phyloP scores from a whole-genome alignment of 2,329 filamentous ascomycete genomes.

The Diatrype stigma region DNA sequence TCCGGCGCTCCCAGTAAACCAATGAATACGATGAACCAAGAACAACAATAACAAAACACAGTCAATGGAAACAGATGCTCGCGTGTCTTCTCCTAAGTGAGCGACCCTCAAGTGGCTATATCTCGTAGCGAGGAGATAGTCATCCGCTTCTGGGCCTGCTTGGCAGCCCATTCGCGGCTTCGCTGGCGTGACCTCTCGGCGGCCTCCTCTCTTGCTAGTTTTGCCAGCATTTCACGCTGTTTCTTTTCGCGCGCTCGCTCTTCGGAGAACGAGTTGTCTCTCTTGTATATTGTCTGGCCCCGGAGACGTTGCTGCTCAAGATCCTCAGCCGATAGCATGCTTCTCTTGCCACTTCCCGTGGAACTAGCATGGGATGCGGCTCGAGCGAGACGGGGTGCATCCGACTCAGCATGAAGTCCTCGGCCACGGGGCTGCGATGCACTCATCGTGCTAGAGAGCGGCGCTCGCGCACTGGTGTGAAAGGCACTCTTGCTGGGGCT shows the following conservation, averaged over 20 bases:
- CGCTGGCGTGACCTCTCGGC: slow-evolving; percentile 57
- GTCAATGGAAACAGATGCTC: not conserved
- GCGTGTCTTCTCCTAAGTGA: too few species aligned
- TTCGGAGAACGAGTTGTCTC: slow-evolving; percentile 44
- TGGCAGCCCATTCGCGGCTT: slow-evolving; percentile 60
- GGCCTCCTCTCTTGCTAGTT: slow-evolving; percentile 53
- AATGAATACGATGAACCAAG: too few species aligned
- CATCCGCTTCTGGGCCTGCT: slow-evolving; percentile 41
- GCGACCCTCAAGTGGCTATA: slow-evolving; percentile 4
- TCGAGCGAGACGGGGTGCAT: slow-evolving; percentile 25
- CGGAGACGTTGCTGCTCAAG: slow-evolving; percentile 46
- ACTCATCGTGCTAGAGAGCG: slow-evolving; percentile 26
- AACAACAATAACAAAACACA: not conserved
- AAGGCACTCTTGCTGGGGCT: slow-evolving; percentile 25
- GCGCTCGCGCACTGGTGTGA: slow-evolving; percentile 24
- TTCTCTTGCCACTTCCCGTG: slow-evolving; percentile 41
- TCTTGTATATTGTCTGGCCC: slow-evolving; percentile 49
- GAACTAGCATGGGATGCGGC: slow-evolving; percentile 39
- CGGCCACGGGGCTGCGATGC: slow-evolving; percentile 24
- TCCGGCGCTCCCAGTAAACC: too few species aligned
- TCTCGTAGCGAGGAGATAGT: slow-evolving; percentile 21
- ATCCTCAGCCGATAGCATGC: slow-evolving; percentile 47
- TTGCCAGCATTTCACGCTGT: slow-evolving; percentile 51
- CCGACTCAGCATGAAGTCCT: slow-evolving; percentile 12
- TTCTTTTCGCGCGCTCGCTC: slow-evolving; percentile 50